Percentiles rank a stretch among this genome's conserved stretches.
phyloP scores from a whole-genome alignment of 73 alveolate species.

The Tetrahymena borealis region DNA sequence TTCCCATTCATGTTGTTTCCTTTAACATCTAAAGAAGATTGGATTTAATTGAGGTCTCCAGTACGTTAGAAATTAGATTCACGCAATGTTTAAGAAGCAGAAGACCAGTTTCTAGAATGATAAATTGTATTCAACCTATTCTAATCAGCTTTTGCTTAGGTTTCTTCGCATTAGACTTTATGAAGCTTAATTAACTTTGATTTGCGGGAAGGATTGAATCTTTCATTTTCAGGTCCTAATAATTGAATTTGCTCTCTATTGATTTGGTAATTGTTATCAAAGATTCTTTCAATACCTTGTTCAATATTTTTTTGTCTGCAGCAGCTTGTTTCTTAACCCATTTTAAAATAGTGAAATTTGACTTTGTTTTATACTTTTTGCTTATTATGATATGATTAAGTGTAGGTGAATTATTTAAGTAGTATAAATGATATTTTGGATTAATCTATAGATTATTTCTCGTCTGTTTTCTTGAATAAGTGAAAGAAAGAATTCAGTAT shows the following conservation, averaged over 20 bases:
- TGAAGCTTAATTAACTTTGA: not conserved
- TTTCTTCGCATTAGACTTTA: not conserved
- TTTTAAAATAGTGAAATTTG: too few species aligned
- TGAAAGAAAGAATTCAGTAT: not conserved
- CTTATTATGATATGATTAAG: not conserved
- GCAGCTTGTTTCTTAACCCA: not conserved
- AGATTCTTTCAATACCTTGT: not conserved
- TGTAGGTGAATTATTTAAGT: too few species aligned
- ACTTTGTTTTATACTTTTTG: not conserved
- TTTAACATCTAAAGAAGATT: not conserved
- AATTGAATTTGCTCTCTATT: not conserved
- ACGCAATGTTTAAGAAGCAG: not conserved
- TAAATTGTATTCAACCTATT: not conserved
- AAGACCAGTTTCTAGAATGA: not conserved
- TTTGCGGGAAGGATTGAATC: not conserved
- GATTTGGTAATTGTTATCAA: not conserved
- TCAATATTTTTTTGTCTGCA: not conserved
- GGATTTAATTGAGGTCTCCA: not conserved
- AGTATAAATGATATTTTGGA: too few species aligned
- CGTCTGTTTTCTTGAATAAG: not conserved
- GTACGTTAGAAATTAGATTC: not conserved
- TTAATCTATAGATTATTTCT: not conserved
- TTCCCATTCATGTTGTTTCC: not conserved
- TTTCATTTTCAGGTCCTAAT: not conserved
- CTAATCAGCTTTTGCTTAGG: not conserved